Evolutionary conservation across 345 rosid genomes (phyloP).

Genomic region (Dovyalis caffra): DNA sequence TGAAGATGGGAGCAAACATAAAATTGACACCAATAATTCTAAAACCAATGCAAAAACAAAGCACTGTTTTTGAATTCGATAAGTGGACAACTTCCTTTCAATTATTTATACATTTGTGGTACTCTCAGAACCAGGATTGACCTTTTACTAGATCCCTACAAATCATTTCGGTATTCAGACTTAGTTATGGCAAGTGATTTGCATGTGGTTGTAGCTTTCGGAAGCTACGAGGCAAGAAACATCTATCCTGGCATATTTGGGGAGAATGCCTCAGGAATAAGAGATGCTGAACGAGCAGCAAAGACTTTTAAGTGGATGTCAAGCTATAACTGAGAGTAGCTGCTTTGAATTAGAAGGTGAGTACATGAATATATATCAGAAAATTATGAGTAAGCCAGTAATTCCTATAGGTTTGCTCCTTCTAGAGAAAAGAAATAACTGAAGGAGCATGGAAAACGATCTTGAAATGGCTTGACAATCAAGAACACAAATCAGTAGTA

Average conservation of each 20-base stretch:
- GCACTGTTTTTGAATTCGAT: too few species aligned
- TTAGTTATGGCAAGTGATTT: background rate
- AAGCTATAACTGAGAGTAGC: slow-evolving; percentile 19
- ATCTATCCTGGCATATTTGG: background rate
- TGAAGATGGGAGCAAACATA: too few species aligned
- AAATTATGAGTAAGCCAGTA: background rate
- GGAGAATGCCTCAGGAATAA: slow-evolving; percentile 18
- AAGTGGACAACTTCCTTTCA: too few species aligned
- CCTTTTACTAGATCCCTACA: too few species aligned
- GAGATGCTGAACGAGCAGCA: slow-evolving; percentile 6
- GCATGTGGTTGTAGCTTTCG: slow-evolving; percentile 10
- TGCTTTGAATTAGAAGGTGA: slow-evolving; percentile 20
- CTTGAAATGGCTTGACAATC: slow-evolving; percentile 18
- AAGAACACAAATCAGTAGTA: slow-evolving; percentile 30
- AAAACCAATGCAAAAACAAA: too few species aligned
- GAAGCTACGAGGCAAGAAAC: background rate
- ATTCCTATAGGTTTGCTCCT: slow-evolving; percentile 21
- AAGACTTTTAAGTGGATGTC: background rate
- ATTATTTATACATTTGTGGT: too few species aligned
- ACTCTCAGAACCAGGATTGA: too few species aligned
- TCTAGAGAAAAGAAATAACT: slow-evolving; percentile 4
- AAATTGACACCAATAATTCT: too few species aligned
- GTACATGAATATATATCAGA: slow-evolving; percentile 3
- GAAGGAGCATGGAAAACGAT: slow-evolving; percentile 5
- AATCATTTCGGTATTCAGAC: background rate